A percentile compares a stretch with the other conserved stretches of the same genome.
Conservation (phyloP, 139 green algal genomes). For the Coccomyxa sp. region DNA sequence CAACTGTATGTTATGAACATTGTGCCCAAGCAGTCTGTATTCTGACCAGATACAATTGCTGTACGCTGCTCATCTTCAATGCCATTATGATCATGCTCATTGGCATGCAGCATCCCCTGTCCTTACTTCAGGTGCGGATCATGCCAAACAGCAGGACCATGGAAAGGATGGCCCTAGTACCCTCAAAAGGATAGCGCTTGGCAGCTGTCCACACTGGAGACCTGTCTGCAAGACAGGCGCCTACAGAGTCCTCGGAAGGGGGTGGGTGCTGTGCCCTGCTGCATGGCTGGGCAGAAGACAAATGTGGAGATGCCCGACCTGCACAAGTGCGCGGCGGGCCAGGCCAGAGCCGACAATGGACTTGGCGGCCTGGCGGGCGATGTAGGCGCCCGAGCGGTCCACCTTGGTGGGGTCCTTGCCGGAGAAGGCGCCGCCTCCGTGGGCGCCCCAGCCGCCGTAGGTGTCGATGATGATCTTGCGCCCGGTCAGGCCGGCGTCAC, state of each 20-base stretch:
- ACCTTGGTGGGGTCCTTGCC: constrained; percentile 86
- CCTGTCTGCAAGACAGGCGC: too few species aligned
- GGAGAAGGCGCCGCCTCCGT: constrained; percentile 98
- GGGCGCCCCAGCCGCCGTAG: constrained; percentile 98
- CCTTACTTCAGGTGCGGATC: background rate
- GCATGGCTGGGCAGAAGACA: too few species aligned
- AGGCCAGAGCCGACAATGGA: constrained; percentile 90
- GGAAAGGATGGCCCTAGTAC: too few species aligned
- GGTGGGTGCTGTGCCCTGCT: too few species aligned
- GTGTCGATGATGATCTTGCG: constrained; percentile 99
- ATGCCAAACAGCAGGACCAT: too few species aligned
- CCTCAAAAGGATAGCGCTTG: too few species aligned
- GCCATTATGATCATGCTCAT: too few species aligned
- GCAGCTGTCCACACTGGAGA: too few species aligned
- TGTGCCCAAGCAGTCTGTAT: background rate
- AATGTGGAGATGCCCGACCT: constrained; percentile 38
- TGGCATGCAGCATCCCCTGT: too few species aligned
- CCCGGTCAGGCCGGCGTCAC: constrained; percentile 96
- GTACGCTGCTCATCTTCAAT: too few species aligned
- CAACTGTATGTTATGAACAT: background rate
- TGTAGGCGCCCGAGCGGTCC: constrained; percentile 95
- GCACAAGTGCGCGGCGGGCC: constrained; percentile 74
- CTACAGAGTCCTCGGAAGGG: too few species aligned
- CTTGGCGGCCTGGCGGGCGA: constrained; percentile 97
- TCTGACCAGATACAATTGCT: background rate